phyloP scores from a whole-genome alignment of 1,284 basidiomycete species.

The Melampsora americana region DNA sequence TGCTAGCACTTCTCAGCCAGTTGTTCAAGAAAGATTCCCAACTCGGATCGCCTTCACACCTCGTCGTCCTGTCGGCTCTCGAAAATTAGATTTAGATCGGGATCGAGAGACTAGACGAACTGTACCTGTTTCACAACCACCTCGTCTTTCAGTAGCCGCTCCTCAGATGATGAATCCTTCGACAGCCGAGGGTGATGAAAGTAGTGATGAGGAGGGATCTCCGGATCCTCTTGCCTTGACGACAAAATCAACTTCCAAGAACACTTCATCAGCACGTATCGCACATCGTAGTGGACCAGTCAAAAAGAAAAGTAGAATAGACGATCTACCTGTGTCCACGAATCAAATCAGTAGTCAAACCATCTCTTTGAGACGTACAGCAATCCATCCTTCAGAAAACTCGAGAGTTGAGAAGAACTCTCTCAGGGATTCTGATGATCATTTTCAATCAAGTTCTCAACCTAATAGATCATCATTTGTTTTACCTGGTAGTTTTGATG shows the following conservation, averaged over 20 bases:
- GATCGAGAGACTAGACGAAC: too few species aligned
- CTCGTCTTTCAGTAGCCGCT: too few species aligned
- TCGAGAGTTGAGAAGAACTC: background rate
- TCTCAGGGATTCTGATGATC: too few species aligned
- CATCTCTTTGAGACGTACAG: background rate
- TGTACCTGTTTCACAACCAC: too few species aligned
- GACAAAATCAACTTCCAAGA: background rate
- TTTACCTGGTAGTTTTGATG: background rate
- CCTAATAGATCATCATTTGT: too few species aligned
- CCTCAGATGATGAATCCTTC: background rate
- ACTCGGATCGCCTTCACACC: conserved; percentile 35
- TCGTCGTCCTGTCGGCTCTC: conserved; percentile 15
- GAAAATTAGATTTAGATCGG: background rate
- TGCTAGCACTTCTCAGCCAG: conserved; percentile 9
- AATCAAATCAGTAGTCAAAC: background rate
- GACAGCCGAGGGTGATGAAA: conserved; percentile 4
- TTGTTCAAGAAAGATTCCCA: conserved; percentile 24
- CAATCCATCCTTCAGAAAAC: background rate
- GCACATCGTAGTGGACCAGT: too few species aligned
- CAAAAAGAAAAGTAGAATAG: too few species aligned
- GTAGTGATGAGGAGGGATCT: conserved; percentile 17
- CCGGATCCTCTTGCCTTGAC: background rate
- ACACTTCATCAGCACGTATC: conserved; percentile 8
- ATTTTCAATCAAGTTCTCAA: too few species aligned
- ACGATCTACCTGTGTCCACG: too few species aligned